Base-by-base conservation (phyloP, 2,329 filamentous ascomycete genomes). In the Aspergillus japonicus region DNA sequence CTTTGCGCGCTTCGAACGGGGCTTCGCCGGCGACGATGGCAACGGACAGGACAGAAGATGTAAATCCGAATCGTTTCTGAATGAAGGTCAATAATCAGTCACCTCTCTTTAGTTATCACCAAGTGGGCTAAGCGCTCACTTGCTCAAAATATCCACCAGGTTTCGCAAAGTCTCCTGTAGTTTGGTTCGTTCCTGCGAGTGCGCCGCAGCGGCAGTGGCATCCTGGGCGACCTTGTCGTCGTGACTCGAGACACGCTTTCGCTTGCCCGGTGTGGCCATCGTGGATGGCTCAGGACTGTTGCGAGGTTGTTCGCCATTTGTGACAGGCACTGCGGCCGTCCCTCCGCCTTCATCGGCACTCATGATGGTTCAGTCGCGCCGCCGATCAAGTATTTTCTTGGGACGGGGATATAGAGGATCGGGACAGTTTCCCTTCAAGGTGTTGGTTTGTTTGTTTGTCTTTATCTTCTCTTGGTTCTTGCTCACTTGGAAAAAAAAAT, bases 51-150 rank as follows among this genome's bases (percentile, higher is more conserved):
- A 75, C 14, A 80, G 70, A 53, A 80, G 70, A 31, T 75, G 73
- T n/a, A 79, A 73, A 50, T 77, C 76, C n/a, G 74, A 68, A 63
- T 80, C 77, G 63, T 77, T 73, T 58, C 78, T 81, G 58, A 12
- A 54, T 60, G 51, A 16, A 60, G 52, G 64, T 74, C 58, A 75
- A 64, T 57, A 42, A 56, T 61, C 49, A 54, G 55, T 35, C 47
- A 24, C 26, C 50, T 16, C 16, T 44, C 39, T 44, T 19, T 8
- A 54, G 29, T 51, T 26, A 39, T 23, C 39, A 53, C 29, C 21
- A 26, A 26, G 6, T 2, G 39, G 23, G 59, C 24, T 31, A 49
- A 53, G 42, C 47, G 35, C 57, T 60, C 59, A 72, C 75, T 71
- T 70, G 69, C 68, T 73, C 59, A 65, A 66, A 24, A 69, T 72